Base-by-base conservation (phyloP, 345 rosid species). In the Populus ilicifolia region DNA sequence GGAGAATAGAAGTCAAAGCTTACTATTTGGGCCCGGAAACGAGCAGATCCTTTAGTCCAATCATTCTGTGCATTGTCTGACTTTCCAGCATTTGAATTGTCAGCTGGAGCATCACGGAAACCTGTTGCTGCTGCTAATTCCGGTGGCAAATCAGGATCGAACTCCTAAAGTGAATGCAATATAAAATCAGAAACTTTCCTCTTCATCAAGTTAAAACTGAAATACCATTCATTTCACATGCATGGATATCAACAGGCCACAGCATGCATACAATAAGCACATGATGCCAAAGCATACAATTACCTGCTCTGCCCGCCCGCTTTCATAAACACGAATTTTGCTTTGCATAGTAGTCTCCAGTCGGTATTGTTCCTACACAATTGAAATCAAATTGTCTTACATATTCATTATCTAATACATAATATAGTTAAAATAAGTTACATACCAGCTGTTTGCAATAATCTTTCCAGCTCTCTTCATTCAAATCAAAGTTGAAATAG, bases 381-480 rank as follows among this genome's bases (percentile, higher is more conserved):
- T 59, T 63, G 36, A 50, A 75, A 73, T 77, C 11, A 78, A 69
- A 70, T 72, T 61, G 70, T 69, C 74, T 80, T 80, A 54, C 82
- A 81, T 67, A 78, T 84, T 80, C 73, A 70, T 71, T 44, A 62
- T 17, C 43, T 9, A 68, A 5, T 50, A 78, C 71, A 81, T 46
- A 41, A 79, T 59, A 75, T 67, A 79, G 46, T 25, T 68, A 84
- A 82, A 73, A 29, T 25, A 5, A 16, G 76, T 75, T 56, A 85
- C 25, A 85, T 92, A 96, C 99, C 97, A 96, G 93, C 77, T 89
- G 93, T 86, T 90, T 90, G 93, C 97, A 94, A 83, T 90, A 96
- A 61, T 92, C 97, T 88, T 94, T 94, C 99, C 99, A 96, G 89
- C 91, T 90, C 71, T 96, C 99, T 87, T 96, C 99, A 77, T 84